These are phyloP conservation scores for Entomortierella beljakovae DNA, from an alignment of 192 early-diverging fungal genomes.

Conservation along the genomic window DNA sequence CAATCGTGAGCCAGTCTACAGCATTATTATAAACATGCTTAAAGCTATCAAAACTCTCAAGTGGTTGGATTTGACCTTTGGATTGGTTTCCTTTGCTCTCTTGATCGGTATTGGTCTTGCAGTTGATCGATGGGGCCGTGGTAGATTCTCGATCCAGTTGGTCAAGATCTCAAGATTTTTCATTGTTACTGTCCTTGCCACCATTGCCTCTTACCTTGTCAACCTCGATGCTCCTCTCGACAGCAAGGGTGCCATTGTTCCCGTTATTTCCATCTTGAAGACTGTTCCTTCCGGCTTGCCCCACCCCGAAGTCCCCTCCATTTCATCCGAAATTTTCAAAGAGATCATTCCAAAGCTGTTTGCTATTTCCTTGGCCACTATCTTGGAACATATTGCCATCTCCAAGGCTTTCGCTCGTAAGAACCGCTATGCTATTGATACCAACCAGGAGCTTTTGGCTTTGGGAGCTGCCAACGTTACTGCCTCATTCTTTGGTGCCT, in stretches of 20 bases:
- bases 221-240: slow-evolving; percentile 58
- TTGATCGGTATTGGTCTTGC: slow-evolving; percentile 56
- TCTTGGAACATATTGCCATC: slow-evolving; percentile 94
- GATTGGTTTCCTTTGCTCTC: slow-evolving; percentile 60
- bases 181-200: slow-evolving; percentile 82
- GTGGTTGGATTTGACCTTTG: slow-evolving; percentile 71
- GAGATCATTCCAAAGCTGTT: slow-evolving; percentile 64
- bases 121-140: slow-evolving; percentile 38
- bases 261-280: slow-evolving; percentile 74
- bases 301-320: slow-evolving; percentile 64
- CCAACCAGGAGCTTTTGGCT: slow-evolving; percentile 92
- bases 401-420: slow-evolving; percentile 87
- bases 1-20: slow-evolving; percentile 76
- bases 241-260: slow-evolving; percentile 55
- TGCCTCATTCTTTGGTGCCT: slow-evolving; percentile 89
- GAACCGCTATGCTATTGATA: slow-evolving; percentile 81
- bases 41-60: slow-evolving; percentile 54
- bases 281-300: slow-evolving; percentile 81
- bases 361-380: slow-evolving; percentile 76
- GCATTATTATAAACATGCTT: slow-evolving; percentile 78
- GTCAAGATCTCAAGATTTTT: slow-evolving; percentile 78
- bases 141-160: slow-evolving; percentile 65
- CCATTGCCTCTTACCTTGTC: slow-evolving; percentile 74
- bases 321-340: slow-evolving; percentile 64
- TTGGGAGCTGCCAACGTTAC: slow-evolving; percentile 90